phyloP scores from a whole-genome alignment of 441 rosid genomes.

The Populus hybrid region DNA sequence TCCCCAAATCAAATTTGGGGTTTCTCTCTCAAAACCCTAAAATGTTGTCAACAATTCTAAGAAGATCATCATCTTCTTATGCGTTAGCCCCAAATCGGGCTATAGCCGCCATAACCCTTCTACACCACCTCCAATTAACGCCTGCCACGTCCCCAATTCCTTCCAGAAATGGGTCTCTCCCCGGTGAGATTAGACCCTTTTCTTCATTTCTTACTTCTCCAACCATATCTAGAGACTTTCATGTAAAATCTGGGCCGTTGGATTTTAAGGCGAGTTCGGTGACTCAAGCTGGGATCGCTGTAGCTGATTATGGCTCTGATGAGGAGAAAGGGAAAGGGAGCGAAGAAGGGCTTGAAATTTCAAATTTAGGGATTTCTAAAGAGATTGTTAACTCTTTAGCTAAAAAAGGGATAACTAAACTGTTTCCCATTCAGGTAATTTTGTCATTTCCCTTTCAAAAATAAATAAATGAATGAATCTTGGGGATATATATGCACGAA shows the following conservation, averaged over 20 bases:
- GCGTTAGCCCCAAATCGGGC: not conserved
- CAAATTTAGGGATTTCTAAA: conserved; percentile 51
- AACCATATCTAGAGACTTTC: conserved; percentile 35
- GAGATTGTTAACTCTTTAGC: conserved; percentile 58
- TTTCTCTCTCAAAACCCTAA: not conserved
- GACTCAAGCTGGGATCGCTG: conserved; percentile 46
- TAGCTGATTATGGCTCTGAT: conserved; percentile 28
- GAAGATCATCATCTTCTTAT: not conserved
- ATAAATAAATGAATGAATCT: too few species aligned
- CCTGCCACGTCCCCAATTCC: not conserved
- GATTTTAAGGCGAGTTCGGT: conserved; percentile 35
- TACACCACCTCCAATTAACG: not conserved
- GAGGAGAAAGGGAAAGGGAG: conserved; percentile 35
- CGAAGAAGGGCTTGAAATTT: conserved; percentile 71
- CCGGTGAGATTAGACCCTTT: not conserved
- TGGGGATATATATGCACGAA: not conserved
- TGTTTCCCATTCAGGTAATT: conserved; percentile 85
- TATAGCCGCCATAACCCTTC: not conserved
- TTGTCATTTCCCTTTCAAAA: not conserved
- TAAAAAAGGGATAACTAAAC: conserved; percentile 53
- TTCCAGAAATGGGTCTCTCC: not conserved
- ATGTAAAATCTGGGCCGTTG: conserved; percentile 49
- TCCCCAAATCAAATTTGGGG: not conserved
- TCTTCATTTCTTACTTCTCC: not conserved
- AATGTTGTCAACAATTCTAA: not conserved